Conservation (phyloP, 805 yeast genomes). For the Torulaspora quercuum region DNA sequence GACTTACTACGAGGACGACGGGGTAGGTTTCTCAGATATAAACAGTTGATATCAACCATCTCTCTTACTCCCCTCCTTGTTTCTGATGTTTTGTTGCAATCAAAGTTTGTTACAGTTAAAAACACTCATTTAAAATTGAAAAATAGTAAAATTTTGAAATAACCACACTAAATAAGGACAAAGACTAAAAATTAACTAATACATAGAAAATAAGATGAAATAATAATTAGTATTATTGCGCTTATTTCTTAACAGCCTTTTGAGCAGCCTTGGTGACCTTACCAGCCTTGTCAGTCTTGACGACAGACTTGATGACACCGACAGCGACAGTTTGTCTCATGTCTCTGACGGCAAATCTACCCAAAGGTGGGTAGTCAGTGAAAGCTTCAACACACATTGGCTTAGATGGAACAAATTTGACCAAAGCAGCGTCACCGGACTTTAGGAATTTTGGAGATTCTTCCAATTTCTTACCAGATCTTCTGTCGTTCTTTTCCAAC, state of each 20-base stretch:
- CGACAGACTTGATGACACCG: conserved; percentile 97
- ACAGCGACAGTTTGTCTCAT: conserved; percentile 99
- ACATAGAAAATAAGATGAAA: conserved; percentile 17
- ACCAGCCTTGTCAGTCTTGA: conserved; percentile 79
- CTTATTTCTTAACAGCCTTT: conserved; percentile 37
- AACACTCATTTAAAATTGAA: conserved; percentile 1
- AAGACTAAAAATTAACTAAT: conserved; percentile 23
- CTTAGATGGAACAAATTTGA: conserved; percentile 81
- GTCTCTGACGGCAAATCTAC: conserved; percentile 99
- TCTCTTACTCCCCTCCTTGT: too few relatives aligned
- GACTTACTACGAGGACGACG: conserved; percentile 25
- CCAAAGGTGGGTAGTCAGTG: conserved; percentile 93
- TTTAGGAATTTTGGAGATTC: conserved; percentile 89
- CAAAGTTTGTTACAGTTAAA: too few relatives aligned
- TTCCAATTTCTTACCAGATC: conserved; percentile 89
- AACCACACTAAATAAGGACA: conserved; percentile 19
- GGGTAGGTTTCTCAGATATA: conserved; percentile 27
- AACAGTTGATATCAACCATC: conserved; percentile 6
- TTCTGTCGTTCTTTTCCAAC: conserved; percentile 82
- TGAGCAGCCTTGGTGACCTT: conserved; percentile 95
- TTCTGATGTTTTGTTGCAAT: too few relatives aligned
- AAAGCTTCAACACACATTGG: conserved; percentile 94
- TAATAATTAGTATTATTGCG: conserved; percentile 13
- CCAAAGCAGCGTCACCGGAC: conserved; percentile 96
- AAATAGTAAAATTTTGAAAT: conserved; percentile 14